phyloP scores from a whole-genome alignment of 305 asterid species.

The Fraxinus dipetala region DNA sequence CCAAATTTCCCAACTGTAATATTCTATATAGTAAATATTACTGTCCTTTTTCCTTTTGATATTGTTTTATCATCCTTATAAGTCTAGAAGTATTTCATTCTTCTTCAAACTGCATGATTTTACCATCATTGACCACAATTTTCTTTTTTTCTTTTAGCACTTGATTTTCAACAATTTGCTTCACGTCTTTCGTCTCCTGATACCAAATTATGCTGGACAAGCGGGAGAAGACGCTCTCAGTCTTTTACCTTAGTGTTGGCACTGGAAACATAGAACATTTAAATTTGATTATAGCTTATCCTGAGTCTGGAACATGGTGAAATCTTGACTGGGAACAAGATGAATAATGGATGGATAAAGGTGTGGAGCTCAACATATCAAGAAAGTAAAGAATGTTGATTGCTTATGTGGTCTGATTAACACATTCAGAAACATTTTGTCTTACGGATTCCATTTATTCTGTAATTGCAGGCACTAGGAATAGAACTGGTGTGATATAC shows the following conservation, averaged over 20 bases:
- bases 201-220: not conserved
- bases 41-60: not conserved
- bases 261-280: not conserved
- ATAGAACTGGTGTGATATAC: not conserved
- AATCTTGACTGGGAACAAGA: not conserved
- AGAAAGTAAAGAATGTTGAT: not conserved
- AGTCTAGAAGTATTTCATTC: not conserved
- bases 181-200: not conserved
- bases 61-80: not conserved
- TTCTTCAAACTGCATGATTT: not conserved
- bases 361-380: not conserved
- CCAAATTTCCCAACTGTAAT: not conserved
- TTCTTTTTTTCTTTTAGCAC: not conserved
- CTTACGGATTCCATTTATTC: not conserved
- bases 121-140: not conserved
- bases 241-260: not conserved
- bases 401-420: not conserved
- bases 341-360: not conserved
- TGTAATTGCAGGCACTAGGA: not conserved
- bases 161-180: not conserved
- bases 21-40: no score
- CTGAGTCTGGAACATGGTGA: not conserved
- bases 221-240: not conserved
- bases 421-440: not conserved
- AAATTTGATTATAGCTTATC: not conserved